Evolutionary conservation across 148 eudicot species (phyloP).

Genomic region (Chenopodium formosanum): DNA sequence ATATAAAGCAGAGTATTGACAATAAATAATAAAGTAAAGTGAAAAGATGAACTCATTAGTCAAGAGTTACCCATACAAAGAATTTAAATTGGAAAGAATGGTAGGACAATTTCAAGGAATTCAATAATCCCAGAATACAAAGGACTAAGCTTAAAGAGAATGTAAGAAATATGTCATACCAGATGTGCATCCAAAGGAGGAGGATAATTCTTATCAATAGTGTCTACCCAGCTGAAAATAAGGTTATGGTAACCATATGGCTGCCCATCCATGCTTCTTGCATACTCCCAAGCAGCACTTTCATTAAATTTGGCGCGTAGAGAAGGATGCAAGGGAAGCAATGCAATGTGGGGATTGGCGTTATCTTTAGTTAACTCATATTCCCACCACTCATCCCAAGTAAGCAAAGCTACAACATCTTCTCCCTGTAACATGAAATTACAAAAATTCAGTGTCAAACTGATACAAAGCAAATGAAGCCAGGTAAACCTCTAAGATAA

Average conservation of each 20-base stretch:
- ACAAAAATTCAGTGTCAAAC: not conserved
- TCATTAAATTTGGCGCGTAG: constrained; percentile 75
- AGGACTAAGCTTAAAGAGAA: not conserved
- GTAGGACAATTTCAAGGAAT: not conserved
- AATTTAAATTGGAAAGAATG: not conserved
- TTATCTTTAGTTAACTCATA: constrained; percentile 77
- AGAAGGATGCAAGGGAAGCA: constrained; percentile 90
- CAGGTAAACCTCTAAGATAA: not conserved
- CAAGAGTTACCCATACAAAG: not conserved
- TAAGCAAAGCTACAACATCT: constrained; percentile 78
- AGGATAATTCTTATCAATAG: constrained; percentile 74
- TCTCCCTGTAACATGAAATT: constrained; percentile 59
- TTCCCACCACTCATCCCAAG: constrained; percentile 99
- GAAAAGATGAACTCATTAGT: not conserved
- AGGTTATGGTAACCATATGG: constrained; percentile 94
- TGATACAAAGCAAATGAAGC: not conserved
- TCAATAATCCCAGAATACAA: not conserved
- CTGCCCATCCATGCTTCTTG: constrained; percentile 74
- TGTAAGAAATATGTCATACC: constrained; percentile 42
- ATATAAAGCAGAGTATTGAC: not conserved
- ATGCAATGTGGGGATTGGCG: constrained; percentile 80
- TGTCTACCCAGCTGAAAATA: constrained; percentile 98
- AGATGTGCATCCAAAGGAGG: constrained; percentile 85
- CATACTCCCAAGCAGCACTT: constrained; percentile 97
- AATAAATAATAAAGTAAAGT: not conserved